phyloP scores from a whole-genome alignment of 2,329 filamentous ascomycete species.

The Hypoxylon sp. region DNA sequence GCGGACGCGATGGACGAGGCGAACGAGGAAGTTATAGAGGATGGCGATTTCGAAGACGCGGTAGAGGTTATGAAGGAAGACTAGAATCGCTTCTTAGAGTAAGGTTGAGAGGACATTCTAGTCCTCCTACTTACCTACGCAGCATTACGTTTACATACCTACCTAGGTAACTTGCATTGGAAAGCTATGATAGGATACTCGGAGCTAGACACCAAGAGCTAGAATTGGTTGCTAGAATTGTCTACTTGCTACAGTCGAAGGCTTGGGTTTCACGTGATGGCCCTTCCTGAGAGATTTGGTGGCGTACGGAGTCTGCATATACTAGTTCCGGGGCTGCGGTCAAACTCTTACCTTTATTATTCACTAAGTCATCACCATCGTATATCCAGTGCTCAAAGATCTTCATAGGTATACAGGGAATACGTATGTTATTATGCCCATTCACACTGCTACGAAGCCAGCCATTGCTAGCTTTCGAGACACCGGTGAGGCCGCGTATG shows the following conservation, averaged over 20 bases:
- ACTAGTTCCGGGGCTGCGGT: too few relatives aligned
- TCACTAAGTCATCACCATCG: too few relatives aligned
- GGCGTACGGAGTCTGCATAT: too few relatives aligned
- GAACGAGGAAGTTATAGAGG: conserved; percentile 38
- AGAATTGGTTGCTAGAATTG: too few relatives aligned
- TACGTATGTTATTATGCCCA: background rate
- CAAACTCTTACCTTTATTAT: too few relatives aligned
- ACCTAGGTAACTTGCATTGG: too few relatives aligned
- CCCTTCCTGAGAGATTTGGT: too few relatives aligned
- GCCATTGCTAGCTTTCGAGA: background rate
- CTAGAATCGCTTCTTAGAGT: conserved; percentile 10
- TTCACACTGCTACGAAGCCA: background rate
- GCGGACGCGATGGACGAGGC: too few relatives aligned
- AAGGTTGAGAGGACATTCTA: background rate
- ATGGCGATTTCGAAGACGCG: conserved; percentile 41
- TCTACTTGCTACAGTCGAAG: too few relatives aligned
- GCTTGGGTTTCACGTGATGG: too few relatives aligned
- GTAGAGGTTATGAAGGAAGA: conserved; percentile 37
- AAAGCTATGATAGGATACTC: background rate
- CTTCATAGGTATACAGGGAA: background rate
- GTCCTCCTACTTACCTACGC: background rate
- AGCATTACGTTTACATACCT: background rate
- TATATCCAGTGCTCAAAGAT: too few relatives aligned
- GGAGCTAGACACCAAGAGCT: too few relatives aligned
- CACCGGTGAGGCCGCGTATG: background rate